Conservation (phyloP, 2,329 filamentous ascomycete genomes). For the Cercospora canescens region DNA sequence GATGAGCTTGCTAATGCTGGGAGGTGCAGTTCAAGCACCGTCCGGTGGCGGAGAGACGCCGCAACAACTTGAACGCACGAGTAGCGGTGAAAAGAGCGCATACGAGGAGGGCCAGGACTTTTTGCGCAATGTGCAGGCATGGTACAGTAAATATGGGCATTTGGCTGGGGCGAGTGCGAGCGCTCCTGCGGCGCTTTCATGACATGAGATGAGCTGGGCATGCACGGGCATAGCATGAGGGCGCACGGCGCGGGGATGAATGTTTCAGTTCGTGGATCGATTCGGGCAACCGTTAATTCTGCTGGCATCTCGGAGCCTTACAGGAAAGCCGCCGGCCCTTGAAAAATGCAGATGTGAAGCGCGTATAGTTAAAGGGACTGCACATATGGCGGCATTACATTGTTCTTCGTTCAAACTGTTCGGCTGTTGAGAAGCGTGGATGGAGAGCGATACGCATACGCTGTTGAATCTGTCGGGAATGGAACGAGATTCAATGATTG, state of each 20-base stretch:
- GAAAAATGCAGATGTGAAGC: background rate
- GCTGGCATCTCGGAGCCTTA: background rate
- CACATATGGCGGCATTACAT: background rate
- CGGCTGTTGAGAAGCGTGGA: background rate
- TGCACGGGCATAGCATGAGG: background rate
- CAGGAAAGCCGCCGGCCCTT: background rate
- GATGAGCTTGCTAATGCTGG: conserved; percentile 6
- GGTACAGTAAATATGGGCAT: conserved; percentile 1
- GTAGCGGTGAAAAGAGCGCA: background rate
- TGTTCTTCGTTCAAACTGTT: background rate
- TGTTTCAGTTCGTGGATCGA: background rate
- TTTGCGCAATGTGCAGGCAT: background rate
- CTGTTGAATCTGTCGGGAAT: background rate
- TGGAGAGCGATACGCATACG: background rate
- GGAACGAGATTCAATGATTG: too few relatives aligned
- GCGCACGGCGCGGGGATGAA: background rate
- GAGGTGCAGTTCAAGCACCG: conserved; percentile 12
- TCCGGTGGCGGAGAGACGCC: background rate
- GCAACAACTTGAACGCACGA: background rate
- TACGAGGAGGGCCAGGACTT: background rate
- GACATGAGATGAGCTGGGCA: background rate
- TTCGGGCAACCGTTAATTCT: background rate
- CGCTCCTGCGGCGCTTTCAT: background rate
- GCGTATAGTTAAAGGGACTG: background rate
- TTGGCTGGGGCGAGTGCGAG: background rate